Evolutionary conservation across 2,329 filamentous ascomycete genomes (phyloP).

Genomic region (Tolypocladium tundrense): DNA sequence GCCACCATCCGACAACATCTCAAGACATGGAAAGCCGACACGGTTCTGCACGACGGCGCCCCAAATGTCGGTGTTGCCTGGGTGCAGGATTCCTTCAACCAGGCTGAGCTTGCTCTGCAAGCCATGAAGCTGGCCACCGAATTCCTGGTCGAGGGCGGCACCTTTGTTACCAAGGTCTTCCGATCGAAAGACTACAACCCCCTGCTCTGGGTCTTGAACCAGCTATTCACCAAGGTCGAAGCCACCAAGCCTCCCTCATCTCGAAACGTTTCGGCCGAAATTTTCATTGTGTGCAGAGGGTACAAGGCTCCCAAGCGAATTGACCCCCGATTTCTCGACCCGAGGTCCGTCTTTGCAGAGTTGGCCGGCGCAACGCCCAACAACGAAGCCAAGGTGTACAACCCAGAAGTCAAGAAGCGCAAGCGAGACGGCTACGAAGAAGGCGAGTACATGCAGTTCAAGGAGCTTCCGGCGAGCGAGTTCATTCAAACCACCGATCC

Average conservation of each 20-base stretch:
- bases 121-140: slow-evolving; percentile 90
- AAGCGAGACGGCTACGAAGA: slow-evolving; percentile 98
- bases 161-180: slow-evolving; percentile 96
- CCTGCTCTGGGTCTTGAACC: slow-evolving; percentile 93
- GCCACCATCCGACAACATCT: slow-evolving; percentile 81
- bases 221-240: slow-evolving; percentile 89
- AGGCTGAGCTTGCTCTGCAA: slow-evolving; percentile 85
- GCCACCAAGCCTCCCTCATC: slow-evolving; percentile 95
- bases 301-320: slow-evolving; percentile 92
- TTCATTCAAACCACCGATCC: slow-evolving; percentile 92
- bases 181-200: slow-evolving; percentile 95
- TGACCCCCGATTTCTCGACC: slow-evolving; percentile 86
- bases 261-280: slow-evolving; percentile 93
- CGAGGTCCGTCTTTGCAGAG: slow-evolving; percentile 84
- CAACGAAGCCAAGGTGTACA: slow-evolving; percentile 96
- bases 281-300: slow-evolving; percentile 92
- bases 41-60: slow-evolving; percentile 90
- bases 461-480: slow-evolving; percentile 77
- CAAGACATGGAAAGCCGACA: slow-evolving; percentile 94
- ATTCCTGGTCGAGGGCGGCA: slow-evolving; percentile 80
- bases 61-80: slow-evolving; percentile 97
- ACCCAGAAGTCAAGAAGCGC: slow-evolving; percentile 92
- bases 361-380: slow-evolving; percentile 77
- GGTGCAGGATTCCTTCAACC: slow-evolving; percentile 97
- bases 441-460: slow-evolving; percentile 86